Percentiles rank a stretch among this genome's conserved stretches.
Evolutionary conservation across 2,329 filamentous ascomycete species (phyloP).

Genomic region (Tolypocladium cylindrosporum): DNA sequence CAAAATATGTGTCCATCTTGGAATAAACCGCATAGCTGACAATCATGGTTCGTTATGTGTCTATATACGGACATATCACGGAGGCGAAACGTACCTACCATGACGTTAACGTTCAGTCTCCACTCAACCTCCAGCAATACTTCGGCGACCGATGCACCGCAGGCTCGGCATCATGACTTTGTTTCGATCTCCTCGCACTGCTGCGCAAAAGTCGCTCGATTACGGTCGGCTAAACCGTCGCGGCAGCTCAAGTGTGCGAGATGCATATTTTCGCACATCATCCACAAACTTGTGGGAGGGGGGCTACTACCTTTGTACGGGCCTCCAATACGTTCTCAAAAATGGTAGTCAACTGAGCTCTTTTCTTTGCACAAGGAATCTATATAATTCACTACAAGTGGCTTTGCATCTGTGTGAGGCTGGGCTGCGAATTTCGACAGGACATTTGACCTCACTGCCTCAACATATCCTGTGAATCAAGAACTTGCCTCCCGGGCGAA

Average conservation of each 20-base stretch:
- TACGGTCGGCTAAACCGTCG: neutral
- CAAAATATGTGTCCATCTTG: conserved; percentile 12
- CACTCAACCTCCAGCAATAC: conserved; percentile 12
- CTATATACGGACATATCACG: too few relatives aligned
- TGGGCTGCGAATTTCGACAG: too few relatives aligned
- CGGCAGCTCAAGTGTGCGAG: neutral
- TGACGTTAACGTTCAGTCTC: conserved; percentile 13
- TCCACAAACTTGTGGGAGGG: neutral
- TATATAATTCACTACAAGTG: too few relatives aligned
- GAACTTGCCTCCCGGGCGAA: too few relatives aligned
- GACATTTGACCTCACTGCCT: too few relatives aligned
- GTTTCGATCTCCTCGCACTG: neutral
- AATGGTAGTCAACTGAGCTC: too few relatives aligned
- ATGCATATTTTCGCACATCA: neutral
- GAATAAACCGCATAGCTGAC: conserved; percentile 13
- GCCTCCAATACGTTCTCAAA: neutral
- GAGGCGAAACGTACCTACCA: conserved; percentile 3
- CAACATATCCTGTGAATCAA: too few relatives aligned
- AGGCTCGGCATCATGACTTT: conserved; percentile 11
- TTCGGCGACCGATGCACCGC: conserved; percentile 13
- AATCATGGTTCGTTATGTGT: too few relatives aligned
- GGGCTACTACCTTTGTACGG: too few relatives aligned
- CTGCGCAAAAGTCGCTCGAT: neutral
- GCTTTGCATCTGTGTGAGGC: too few relatives aligned
- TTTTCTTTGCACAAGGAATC: too few relatives aligned